A percentile compares a stretch with the other conserved stretches of the same genome.
phyloP scores from a whole-genome alignment of 352 stramenopile genomes.

The Globisporangium sylvaticum region DNA sequence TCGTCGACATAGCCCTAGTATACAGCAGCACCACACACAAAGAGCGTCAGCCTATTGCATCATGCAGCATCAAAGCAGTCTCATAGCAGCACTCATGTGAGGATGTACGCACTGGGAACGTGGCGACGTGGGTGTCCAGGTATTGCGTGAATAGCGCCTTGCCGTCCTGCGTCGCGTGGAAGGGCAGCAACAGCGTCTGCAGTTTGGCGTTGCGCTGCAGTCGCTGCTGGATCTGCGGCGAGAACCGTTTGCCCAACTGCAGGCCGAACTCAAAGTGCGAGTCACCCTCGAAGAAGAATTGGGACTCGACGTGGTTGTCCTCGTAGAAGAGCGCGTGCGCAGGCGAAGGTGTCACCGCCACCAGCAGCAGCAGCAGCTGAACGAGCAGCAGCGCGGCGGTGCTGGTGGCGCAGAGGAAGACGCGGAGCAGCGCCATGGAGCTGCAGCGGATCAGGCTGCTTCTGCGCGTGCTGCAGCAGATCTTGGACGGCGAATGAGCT shows the following conservation, averaged over 20 bases:
- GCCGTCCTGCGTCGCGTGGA: constrained; percentile 33
- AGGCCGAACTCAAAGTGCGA: constrained; percentile 65
- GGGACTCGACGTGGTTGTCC: constrained; percentile 26
- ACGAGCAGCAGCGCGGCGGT: neutral
- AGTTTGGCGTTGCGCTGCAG: constrained; percentile 42
- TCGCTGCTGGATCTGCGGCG: constrained; percentile 42
- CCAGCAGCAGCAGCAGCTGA: neutral
- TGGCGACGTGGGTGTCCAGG: constrained; percentile 33
- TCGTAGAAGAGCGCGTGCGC: constrained; percentile 2
- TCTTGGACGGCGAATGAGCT: neutral
- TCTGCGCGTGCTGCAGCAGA: neutral
- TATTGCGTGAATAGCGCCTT: constrained; percentile 40
- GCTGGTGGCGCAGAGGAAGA: neutral
- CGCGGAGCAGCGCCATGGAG: neutral
- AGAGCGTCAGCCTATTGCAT: neutral
- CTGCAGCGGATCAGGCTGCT: neutral
- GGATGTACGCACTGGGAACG: constrained; percentile 42
- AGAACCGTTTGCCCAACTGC: constrained; percentile 44
- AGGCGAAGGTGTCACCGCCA: neutral
- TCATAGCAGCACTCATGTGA: neutral
- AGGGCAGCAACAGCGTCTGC: constrained; percentile 57
- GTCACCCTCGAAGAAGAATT: constrained; percentile 50
- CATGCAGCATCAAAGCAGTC: neutral
- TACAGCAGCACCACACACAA: neutral
- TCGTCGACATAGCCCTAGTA: constrained; percentile 65